These are phyloP conservation scores for Aspergillus homomorphus DNA, from an alignment of 495 filamentous ascomycete species.

Conservation along the genomic window DNA sequence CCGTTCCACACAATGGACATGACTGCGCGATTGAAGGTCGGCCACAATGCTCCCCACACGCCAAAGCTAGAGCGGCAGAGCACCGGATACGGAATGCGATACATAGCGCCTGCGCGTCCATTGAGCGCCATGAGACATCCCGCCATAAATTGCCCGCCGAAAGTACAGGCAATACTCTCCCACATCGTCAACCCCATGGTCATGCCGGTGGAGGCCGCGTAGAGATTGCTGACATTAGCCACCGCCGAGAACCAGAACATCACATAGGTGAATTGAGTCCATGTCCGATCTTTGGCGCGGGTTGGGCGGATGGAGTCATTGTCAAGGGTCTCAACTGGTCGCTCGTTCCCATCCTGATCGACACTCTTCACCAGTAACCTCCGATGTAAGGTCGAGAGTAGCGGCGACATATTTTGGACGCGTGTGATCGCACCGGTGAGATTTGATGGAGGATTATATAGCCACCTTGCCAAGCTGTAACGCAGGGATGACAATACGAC, in stretches of 20 bases:
- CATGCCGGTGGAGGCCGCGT: slow-evolving; percentile 34
- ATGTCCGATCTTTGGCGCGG: slow-evolving; percentile 32
- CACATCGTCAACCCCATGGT: slow-evolving; percentile 37
- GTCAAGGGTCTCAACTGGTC: slow-evolving; percentile 26
- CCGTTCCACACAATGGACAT: slow-evolving; percentile 43
- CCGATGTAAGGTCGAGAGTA: slow-evolving; percentile 19
- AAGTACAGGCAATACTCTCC: slow-evolving; percentile 32
- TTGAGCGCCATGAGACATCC: slow-evolving; percentile 36
- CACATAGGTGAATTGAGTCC: slow-evolving; percentile 37
- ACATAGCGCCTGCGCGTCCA: slow-evolving; percentile 36
- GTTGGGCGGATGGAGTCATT: slow-evolving; percentile 39
- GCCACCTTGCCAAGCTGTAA: background rate
- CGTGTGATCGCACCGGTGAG: too few species aligned
- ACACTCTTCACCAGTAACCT: slow-evolving; percentile 22
- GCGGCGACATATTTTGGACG: slow-evolving; percentile 8
- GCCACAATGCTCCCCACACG: slow-evolving; percentile 35
- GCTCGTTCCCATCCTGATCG: slow-evolving; percentile 20
- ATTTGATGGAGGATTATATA: background rate
- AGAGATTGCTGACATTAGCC: slow-evolving; percentile 39
- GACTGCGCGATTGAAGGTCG: slow-evolving; percentile 36
- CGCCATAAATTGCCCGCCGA: slow-evolving; percentile 32
- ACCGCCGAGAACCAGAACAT: slow-evolving; percentile 41
- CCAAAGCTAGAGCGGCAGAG: slow-evolving; percentile 36
- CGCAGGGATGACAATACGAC: background rate
- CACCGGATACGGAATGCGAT: slow-evolving; percentile 38